These are phyloP conservation scores for Sclerotinia spermophila DNA, from an alignment of 2,329 filamentous ascomycete genomes.

Conservation along the genomic window DNA sequence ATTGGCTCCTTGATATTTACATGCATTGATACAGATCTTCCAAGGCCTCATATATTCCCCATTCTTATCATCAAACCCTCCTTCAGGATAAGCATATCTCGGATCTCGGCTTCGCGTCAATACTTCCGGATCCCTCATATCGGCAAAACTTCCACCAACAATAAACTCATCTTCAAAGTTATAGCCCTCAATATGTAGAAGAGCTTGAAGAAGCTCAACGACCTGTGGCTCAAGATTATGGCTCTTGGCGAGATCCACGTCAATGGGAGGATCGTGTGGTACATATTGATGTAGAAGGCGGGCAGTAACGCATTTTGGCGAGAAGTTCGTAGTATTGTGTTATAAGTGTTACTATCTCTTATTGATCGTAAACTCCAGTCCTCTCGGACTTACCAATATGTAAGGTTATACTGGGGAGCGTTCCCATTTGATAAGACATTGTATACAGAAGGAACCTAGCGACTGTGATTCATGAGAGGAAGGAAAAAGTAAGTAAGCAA, in stretches of 20 bases:
- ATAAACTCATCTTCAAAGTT: constrained; percentile 22
- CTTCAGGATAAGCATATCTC: neutral
- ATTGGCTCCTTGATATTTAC: neutral
- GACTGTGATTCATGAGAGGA: neutral
- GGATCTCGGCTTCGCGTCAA: constrained; percentile 21
- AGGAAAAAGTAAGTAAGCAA: neutral
- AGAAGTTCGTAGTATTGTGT: constrained; percentile 22
- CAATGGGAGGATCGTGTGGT: constrained; percentile 21
- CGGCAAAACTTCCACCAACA: constrained; percentile 20
- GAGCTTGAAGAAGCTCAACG: constrained; percentile 20
- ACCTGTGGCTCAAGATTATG: constrained; percentile 19
- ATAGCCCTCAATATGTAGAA: constrained; percentile 19
- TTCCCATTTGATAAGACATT: neutral
- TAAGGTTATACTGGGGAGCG: neutral
- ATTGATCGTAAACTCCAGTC: neutral
- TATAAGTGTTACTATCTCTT: constrained; percentile 18
- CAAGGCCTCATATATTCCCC: constrained; percentile 8
- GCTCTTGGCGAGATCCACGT: constrained; percentile 14
- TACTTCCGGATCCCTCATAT: constrained; percentile 13
- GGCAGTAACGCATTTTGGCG: constrained; percentile 20
- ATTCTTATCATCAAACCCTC: constrained; percentile 15
- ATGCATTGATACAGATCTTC: constrained; percentile 4
- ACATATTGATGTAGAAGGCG: constrained; percentile 18
- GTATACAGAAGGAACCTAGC: neutral
- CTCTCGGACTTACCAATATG: neutral